Conservation (phyloP, 495 filamentous ascomycete genomes). For the Saxophila tyrrhenica region DNA sequence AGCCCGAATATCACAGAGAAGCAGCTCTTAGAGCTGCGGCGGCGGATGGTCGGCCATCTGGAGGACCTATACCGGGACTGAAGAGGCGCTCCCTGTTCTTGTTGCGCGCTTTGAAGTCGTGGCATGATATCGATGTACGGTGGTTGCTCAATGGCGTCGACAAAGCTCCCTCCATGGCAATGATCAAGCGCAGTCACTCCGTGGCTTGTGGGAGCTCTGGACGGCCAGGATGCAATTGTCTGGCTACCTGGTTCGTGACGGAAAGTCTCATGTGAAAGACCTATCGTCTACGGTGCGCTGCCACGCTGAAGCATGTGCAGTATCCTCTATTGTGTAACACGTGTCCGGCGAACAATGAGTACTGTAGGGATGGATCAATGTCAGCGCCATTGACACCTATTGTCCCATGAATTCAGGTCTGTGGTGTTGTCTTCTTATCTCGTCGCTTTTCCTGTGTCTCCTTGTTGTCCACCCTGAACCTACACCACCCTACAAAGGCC, state of each 20-base stretch:
- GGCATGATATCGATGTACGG: neutral
- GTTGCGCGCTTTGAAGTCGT: neutral
- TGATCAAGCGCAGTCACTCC: no score
- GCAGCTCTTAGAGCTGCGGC: slow-evolving; percentile 43
- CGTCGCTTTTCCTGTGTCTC: no score
- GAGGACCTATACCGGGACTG: slow-evolving; percentile 24
- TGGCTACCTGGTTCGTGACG: no score
- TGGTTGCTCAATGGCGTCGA: neutral
- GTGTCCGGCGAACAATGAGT: neutral
- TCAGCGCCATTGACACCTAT: neutral
- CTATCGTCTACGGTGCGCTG: no score
- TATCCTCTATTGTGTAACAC: neutral
- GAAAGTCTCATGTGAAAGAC: no score
- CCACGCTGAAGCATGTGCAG: neutral
- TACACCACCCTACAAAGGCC: no score
- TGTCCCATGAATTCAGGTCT: neutral
- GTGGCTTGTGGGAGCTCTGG: no score
- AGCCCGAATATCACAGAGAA: slow-evolving; percentile 29
- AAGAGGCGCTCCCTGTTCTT: neutral
- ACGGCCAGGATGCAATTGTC: no score
- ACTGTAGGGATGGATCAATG: neutral
- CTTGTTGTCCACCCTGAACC: no score
- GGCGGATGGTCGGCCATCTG: slow-evolving; percentile 46
- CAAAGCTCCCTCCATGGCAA: neutral
- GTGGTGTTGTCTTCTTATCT: neutral